A percentile compares a stretch with the other conserved stretches of the same genome.
Evolutionary conservation across 805 yeast species (phyloP).

Genomic region (Danielia oregonensis): DNA sequence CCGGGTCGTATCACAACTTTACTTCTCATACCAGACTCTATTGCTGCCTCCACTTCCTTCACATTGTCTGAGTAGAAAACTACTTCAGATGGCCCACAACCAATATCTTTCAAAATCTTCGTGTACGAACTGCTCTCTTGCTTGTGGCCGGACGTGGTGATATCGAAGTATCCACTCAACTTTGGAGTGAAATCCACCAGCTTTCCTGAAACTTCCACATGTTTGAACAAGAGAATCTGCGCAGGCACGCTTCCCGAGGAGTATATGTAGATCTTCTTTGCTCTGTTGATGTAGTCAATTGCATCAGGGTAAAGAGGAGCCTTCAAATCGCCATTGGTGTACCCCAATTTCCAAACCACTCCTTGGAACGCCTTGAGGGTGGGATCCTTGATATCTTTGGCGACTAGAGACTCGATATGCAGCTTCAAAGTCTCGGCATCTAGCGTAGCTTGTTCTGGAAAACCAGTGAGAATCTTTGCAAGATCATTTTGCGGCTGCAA

Average conservation of each 20-base stretch:
- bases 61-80: slow-evolving; percentile 80
- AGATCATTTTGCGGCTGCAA: slow-evolving; percentile 16
- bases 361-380: slow-evolving; percentile 80
- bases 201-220: slow-evolving; percentile 43
- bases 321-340: slow-evolving; percentile 64
- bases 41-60: slow-evolving; percentile 73
- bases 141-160: slow-evolving; percentile 78
- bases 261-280: slow-evolving; percentile 58
- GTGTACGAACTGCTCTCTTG: slow-evolving; percentile 53
- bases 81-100: slow-evolving; percentile 30
- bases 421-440: slow-evolving; percentile 30
- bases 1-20: slow-evolving; percentile 71
- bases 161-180: slow-evolving; percentile 75
- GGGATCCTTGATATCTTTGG: slow-evolving; percentile 71
- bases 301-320: slow-evolving; percentile 82
- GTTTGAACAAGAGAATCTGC: slow-evolving; percentile 70
- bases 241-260: slow-evolving; percentile 90
- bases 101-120: slow-evolving; percentile 47
- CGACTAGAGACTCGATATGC: slow-evolving; percentile 58
- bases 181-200: slow-evolving; percentile 49
- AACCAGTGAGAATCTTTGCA: slow-evolving; percentile 33
- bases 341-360: slow-evolving; percentile 75
- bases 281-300: slow-evolving; percentile 44
- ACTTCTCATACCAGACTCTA: slow-evolving; percentile 56
- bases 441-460: slow-evolving; percentile 36